Base-by-base conservation (phyloP, 345 rosid species). In the Eucalyptus sp. region DNA sequence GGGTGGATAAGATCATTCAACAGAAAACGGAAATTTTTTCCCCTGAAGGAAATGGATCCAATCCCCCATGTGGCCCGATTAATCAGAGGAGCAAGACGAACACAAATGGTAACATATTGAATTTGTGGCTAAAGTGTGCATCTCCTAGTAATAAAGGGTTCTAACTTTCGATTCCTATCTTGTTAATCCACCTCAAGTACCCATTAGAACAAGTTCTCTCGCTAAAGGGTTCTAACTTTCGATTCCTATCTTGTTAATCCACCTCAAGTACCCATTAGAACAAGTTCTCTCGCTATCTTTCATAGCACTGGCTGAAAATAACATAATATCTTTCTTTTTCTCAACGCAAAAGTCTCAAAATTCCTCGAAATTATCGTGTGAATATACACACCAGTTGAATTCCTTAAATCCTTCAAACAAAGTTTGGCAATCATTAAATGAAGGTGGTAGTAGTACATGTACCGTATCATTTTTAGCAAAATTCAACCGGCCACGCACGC, bases 261-360 rank as follows among this genome's bases (percentile, higher is more conserved):
- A 56, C 27, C 60, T 56, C 62, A 4, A 22, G 60, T 20, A 56
- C 25, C 25, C 54, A 3, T 56, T 20, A 50, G 27, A 56, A 56
- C 4, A 56, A 7, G 25, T 56, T 20, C 22, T 56, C 20, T 16
- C 1, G n/a, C n/a, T n/a, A 17, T 51, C 54, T 51, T 51, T 7
- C 8, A 0, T 6, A 51, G 3, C 54, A 56, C 0, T 0, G 29
- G 29, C 15, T n/a, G 8, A 27, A 58, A 60, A 60, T 3, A 12
- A 27, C n/a, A 12, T 12, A 3, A 60, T n/a, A n/a, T n/a, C 37
- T 64, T 64, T 15, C 10, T 7, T 7, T 13, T n/a, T 14, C 37
- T 14, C 11, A 14, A n/a, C 0, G 10, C 41, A 15, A 14, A n/a
- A n/a, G 1, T 14, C 17, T 64, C 2, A 0, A 1, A 64, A 7